A percentile compares a stretch with the other conserved stretches of the same genome.
These are phyloP conservation scores for Ceratonia siliqua DNA, from an alignment of 306 rosid genomes.

Conservation along the genomic window DNA sequence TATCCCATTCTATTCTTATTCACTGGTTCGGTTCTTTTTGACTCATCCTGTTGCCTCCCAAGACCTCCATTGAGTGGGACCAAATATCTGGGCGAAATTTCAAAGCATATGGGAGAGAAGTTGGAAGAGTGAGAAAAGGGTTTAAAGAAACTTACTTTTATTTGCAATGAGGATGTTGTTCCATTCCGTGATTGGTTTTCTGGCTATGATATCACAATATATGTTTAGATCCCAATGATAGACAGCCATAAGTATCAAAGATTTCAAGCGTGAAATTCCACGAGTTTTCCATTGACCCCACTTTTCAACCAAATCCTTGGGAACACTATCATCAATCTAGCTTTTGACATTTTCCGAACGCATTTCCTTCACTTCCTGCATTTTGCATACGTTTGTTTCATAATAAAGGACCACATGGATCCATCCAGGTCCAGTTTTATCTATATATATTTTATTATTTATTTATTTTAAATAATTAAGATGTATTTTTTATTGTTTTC, in stretches of 20 bases:
- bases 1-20: no score
- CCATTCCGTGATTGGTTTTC: slow-evolving; percentile 28
- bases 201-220: slow-evolving; percentile 12
- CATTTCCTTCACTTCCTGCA: no score
- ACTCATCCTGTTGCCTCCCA: neutral
- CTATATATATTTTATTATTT: no score
- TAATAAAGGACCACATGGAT: no score
- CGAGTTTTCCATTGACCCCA: slow-evolving; percentile 25
- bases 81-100: slow-evolving; percentile 12
- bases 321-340: neutral
- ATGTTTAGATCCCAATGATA: slow-evolving; percentile 24
- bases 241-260: slow-evolving; percentile 15
- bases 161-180: slow-evolving; percentile 19
- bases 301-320: slow-evolving; percentile 13
- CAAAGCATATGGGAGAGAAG: neutral
- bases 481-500: no score
- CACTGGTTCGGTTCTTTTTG: slow-evolving; percentile 7
- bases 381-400: no score
- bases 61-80: slow-evolving; percentile 8
- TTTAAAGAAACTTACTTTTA: slow-evolving; percentile 21
- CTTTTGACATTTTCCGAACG: neutral
- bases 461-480: no score
- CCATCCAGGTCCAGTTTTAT: no score
- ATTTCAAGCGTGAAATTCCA: slow-evolving; percentile 39
- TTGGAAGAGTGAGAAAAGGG: neutral